Base-by-base conservation (phyloP, 2,329 filamentous ascomycete genomes). In the Aspergillus persii region DNA sequence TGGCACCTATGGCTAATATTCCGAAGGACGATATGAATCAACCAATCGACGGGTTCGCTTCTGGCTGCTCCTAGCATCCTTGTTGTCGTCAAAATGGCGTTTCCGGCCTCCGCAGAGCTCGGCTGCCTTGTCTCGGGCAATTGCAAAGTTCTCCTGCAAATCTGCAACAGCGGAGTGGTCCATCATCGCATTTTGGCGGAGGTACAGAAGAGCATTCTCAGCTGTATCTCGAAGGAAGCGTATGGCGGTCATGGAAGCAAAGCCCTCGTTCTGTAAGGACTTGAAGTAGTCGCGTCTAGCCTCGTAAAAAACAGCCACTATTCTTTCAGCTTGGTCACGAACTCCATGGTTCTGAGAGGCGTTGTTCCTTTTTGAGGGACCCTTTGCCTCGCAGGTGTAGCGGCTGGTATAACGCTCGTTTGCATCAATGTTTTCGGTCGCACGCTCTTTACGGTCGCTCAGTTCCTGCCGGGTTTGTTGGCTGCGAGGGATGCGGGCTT, bases 161-260 rank as follows among this genome's bases (percentile, higher is more conserved):
- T 77, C 74, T 0, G 69, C 59, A 11, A 76, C 56, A 56, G 75
- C 61, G 12, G 57, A 55, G 53, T 76, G 68, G 9, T 71, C 62
- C 3, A 60, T 54, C 18, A 63, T 54, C 8, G 62, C 65, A 26
- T 68, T 64, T 8, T 66, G 55, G 29, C 64, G 59, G 8, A 79
- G 64, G 50, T 75, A 76, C 12, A 67, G 65, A 15, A 78, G 66
- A 1, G 71, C 67, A 55, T 79, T 79, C 58, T 79, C 77, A 5
- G 77, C 76, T 1, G 75, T 79, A 62, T 80, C 77, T 3, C 77
- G 74, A 29, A 80, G 72, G 53, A 78, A 79, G 52, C 74, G 74
- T 27, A 75, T 74, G 1, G 71, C 66, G 26, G 66, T 62, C 39
- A 67, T 63, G 33, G 65, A 66, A 3, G 66, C 59, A 3, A 66